Percentiles rank a stretch among this genome's conserved stretches.
Conservation (phyloP, 2,329 filamentous ascomycete species). For the Talaromyces atroroseus region DNA sequence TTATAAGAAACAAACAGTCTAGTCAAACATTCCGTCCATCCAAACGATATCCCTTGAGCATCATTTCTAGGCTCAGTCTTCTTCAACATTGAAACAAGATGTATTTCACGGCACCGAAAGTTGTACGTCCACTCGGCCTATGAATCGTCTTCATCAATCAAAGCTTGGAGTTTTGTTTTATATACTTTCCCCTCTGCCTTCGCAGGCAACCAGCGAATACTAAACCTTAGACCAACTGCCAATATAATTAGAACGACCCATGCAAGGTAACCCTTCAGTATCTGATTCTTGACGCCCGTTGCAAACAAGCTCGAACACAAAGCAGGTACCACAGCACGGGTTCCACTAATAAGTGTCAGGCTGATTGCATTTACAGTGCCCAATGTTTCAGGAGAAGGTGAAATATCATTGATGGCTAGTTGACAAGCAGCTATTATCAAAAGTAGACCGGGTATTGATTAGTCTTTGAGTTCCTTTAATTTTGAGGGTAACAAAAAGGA, state of each 20-base stretch:
- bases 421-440: slow-evolving; percentile 52
- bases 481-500: neutral
- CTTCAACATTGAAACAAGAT: too few species aligned
- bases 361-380: slow-evolving; percentile 67
- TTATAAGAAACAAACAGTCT: too few species aligned
- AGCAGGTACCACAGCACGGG: slow-evolving; percentile 63
- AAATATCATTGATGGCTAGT: slow-evolving; percentile 68
- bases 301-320: slow-evolving; percentile 64
- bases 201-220: slow-evolving; percentile 12
- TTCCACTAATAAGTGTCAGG: slow-evolving; percentile 55
- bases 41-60: too few species aligned
- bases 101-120: neutral
- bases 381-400: slow-evolving; percentile 58
- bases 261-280: slow-evolving; percentile 59
- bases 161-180: neutral
- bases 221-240: slow-evolving; percentile 30
- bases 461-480: neutral
- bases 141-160: neutral
- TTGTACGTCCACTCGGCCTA: neutral
- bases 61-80: too few species aligned
- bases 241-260: slow-evolving; percentile 54
- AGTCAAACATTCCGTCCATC: too few species aligned
- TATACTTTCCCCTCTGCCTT: slow-evolving; percentile 10
- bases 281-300: slow-evolving; percentile 56
- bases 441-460: neutral